Percentiles rank a stretch among this genome's conserved stretches.
phyloP scores from a whole-genome alignment of 768 basidiomycete genomes.

The Pisolithus microcarpus region DNA sequence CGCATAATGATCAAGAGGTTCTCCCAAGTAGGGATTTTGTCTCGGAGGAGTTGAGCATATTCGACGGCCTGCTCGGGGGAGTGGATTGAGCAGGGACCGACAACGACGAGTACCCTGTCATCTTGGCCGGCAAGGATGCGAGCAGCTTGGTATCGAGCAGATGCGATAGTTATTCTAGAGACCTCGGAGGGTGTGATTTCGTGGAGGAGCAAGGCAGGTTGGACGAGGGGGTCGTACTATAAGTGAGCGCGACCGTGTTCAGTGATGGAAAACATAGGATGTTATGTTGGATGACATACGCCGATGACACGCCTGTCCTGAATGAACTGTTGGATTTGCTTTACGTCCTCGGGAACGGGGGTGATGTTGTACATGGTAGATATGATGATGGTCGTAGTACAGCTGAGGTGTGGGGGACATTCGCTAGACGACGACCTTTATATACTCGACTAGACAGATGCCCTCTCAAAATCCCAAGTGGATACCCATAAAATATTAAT shows the following conservation, averaged over 20 bases:
- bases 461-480: background rate
- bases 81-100: slow-evolving; percentile 96
- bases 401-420: background rate
- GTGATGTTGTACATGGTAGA: slow-evolving; percentile 39
- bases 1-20: slow-evolving; percentile 93
- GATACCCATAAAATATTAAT: too few relatives aligned
- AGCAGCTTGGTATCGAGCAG: slow-evolving; percentile 72
- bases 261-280: slow-evolving; percentile 5
- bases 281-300: slow-evolving; percentile 34
- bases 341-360: slow-evolving; percentile 58
- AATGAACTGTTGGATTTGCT: slow-evolving; percentile 64
- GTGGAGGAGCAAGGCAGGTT: slow-evolving; percentile 84
- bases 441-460: slow-evolving; percentile 17
- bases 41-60: slow-evolving; percentile 69
- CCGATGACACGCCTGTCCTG: slow-evolving; percentile 77
- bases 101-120: slow-evolving; percentile 80
- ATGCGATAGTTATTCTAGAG: slow-evolving; percentile 70
- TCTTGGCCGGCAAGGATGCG: slow-evolving; percentile 78
- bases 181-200: slow-evolving; percentile 65
- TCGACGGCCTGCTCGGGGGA: slow-evolving; percentile 77
- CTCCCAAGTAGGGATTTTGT: slow-evolving; percentile 56
- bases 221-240: slow-evolving; percentile 94
- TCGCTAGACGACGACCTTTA: slow-evolving; percentile 15
- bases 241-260: slow-evolving; percentile 1
- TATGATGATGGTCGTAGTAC: background rate